phyloP scores from a whole-genome alignment of 2,329 filamentous ascomycete genomes.

The Exophiala oligosperma region DNA sequence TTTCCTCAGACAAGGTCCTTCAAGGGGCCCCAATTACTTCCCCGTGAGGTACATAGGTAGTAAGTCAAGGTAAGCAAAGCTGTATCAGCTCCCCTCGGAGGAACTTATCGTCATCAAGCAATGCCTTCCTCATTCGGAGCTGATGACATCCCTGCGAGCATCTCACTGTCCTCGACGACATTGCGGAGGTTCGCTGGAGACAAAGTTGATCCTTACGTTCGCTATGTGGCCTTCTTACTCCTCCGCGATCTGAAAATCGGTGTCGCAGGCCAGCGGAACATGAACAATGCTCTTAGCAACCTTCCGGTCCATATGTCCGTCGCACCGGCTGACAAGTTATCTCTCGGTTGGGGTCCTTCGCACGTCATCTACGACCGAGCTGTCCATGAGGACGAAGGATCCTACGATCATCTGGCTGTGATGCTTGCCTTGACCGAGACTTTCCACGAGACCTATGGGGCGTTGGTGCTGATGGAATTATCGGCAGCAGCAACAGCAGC shows the following conservation, averaged over 20 bases:
- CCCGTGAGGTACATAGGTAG: too few species aligned
- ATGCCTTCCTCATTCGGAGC: constrained; percentile 10
- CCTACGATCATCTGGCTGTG: constrained; percentile 26
- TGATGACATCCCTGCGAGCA: constrained; percentile 7
- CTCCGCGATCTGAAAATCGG: constrained; percentile 25
- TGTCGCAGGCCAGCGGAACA: constrained; percentile 23
- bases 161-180: constrained; percentile 12
- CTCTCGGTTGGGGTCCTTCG: constrained; percentile 24
- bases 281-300: constrained; percentile 24
- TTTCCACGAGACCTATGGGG: constrained; percentile 26
- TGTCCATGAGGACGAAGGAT: constrained; percentile 22
- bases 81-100: background rate
- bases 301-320: constrained; percentile 17
- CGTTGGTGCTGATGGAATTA: constrained; percentile 19
- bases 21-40: too few species aligned
- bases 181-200: constrained; percentile 15
- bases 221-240: constrained; percentile 20
- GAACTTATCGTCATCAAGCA: too few species aligned
- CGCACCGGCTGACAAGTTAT: constrained; percentile 17
- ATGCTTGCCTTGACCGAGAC: constrained; percentile 23
- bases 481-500: constrained; percentile 8
- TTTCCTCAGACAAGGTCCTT: too few species aligned
- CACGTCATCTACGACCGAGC: constrained; percentile 23
- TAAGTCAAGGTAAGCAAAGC: too few species aligned
- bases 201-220: constrained; percentile 23